phyloP scores from a whole-genome alignment of 345 rosid genomes.

The Camelina laxa region DNA sequence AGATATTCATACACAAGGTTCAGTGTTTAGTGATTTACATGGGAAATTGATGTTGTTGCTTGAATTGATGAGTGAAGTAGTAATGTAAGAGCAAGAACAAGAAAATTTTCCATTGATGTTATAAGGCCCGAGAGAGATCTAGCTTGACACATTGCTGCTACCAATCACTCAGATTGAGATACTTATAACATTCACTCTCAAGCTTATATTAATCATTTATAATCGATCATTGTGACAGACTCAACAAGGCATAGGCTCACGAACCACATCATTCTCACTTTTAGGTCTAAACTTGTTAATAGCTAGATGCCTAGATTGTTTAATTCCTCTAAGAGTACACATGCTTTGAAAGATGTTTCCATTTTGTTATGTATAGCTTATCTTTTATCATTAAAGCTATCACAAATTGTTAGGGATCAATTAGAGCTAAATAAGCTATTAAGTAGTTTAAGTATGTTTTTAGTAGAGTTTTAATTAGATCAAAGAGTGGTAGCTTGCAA shows the following conservation, averaged over 20 bases:
- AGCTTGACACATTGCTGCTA: constrained; percentile 12
- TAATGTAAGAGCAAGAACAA: constrained; percentile 17
- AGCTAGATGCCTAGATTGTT: constrained; percentile 15
- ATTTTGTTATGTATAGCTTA: not conserved
- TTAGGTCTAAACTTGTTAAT: constrained; percentile 1
- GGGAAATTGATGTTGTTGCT: constrained; percentile 19
- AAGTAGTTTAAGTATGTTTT: not conserved
- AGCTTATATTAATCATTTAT: not conserved
- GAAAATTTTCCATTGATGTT: constrained; percentile 17
- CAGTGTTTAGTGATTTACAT: constrained; percentile 16
- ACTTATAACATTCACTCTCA: constrained; percentile 6
- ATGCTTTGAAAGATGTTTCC: constrained; percentile 6
- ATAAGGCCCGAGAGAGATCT: not conserved
- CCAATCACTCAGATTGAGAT: not conserved
- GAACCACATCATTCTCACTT: constrained; percentile 28
- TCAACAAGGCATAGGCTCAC: constrained; percentile 25
- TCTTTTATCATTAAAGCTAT: constrained; percentile 24
- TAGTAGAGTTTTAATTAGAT: constrained; percentile 4
- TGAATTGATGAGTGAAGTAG: constrained; percentile 26
- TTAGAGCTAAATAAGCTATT: not conserved
- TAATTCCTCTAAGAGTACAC: constrained; percentile 1
- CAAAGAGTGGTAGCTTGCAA: constrained; percentile 1
- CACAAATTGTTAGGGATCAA: constrained; percentile 6
- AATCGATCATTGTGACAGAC: constrained; percentile 2
- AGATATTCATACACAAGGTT: not conserved